A percentile compares a stretch with the other conserved stretches of the same genome.
Evolutionary conservation across 1,284 basidiomycete species (phyloP).

Genomic region (Cutaneotrichosporon sp.): DNA sequence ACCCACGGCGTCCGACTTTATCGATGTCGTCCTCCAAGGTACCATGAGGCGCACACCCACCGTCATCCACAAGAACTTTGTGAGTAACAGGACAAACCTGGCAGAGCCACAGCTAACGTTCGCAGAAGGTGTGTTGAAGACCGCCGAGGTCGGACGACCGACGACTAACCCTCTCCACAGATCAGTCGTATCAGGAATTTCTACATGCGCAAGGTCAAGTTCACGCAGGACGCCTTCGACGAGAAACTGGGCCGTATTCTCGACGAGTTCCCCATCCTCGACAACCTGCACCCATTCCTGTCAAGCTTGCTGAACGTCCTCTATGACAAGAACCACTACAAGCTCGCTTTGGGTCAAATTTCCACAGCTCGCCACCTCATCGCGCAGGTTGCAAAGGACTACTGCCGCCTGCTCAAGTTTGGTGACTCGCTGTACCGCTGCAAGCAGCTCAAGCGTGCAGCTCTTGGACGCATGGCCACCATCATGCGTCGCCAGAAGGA

Average conservation of each 20-base stretch:
- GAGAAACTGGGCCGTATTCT: conserved; percentile 94
- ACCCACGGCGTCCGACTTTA: conserved; percentile 87
- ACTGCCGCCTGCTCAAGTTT: conserved; percentile 89
- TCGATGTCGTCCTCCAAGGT: conserved; percentile 94
- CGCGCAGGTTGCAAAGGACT: conserved; percentile 92
- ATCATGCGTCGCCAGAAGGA: conserved; percentile 97
- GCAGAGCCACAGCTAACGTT: too few species aligned
- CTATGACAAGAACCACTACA: conserved; percentile 99
- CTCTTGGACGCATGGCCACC: conserved; percentile 94
- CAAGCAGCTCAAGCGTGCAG: conserved; percentile 92
- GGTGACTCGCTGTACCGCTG: conserved; percentile 93
- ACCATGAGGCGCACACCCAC: conserved; percentile 85
- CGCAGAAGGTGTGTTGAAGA: too few species aligned
- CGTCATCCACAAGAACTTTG: conserved; percentile 91
- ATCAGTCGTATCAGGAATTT: conserved; percentile 60
- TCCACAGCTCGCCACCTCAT: conserved; percentile 89
- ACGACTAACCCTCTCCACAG: conserved; percentile 64
- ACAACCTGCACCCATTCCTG: conserved; percentile 92
- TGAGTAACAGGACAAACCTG: too few species aligned
- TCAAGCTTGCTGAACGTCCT: conserved; percentile 90
- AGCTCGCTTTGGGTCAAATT: conserved; percentile 89
- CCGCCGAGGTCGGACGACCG: not conserved
- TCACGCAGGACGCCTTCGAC: conserved; percentile 95
- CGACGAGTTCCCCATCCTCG: conserved; percentile 92
- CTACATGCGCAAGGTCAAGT: conserved; percentile 99